Evolutionary conservation across 306 rosid species (phyloP).

Genomic region (Chamaecrista fasciculata): DNA sequence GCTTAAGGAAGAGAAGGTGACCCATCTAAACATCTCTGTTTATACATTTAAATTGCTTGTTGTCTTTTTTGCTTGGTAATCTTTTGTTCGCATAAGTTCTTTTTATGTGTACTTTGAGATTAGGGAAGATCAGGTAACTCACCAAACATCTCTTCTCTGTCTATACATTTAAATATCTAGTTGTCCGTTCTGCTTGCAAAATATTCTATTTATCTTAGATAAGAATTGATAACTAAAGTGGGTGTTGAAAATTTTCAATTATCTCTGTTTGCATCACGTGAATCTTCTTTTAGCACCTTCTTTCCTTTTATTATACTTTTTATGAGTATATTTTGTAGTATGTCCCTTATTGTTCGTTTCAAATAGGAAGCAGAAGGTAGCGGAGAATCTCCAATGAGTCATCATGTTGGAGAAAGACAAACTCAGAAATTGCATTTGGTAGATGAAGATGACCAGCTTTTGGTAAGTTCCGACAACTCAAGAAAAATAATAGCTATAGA

Average conservation of each 20-base stretch:
- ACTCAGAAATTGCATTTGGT: conserved; percentile 30
- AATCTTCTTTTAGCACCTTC: conserved; percentile 2
- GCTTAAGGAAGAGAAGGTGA: conserved; percentile 54
- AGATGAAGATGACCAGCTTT: conserved; percentile 30
- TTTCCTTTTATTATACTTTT: conserved; percentile 1
- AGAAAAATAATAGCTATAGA: conserved; percentile 12
- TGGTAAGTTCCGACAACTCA: conserved; percentile 15
- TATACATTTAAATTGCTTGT: conserved; percentile 4
- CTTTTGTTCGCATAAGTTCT: not conserved
- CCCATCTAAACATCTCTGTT: conserved; percentile 11
- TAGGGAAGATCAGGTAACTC: too few relatives aligned
- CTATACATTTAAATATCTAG: too few relatives aligned
- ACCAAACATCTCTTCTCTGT: too few relatives aligned
- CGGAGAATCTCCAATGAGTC: conserved; percentile 32
- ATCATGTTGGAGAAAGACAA: conserved; percentile 34
- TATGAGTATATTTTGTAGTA: not conserved
- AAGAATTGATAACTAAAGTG: not conserved
- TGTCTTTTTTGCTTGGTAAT: not conserved
- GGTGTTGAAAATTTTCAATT: not conserved
- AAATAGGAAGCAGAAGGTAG: conserved; percentile 34
- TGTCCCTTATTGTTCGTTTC: conserved; percentile 22
- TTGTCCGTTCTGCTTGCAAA: too few relatives aligned
- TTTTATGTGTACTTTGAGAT: too few relatives aligned
- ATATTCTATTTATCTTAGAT: too few relatives aligned
- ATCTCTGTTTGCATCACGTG: conserved; percentile 3